Evolutionary conservation across 768 basidiomycete genomes (phyloP).

Genomic region (Melanogaster broomeanus): DNA sequence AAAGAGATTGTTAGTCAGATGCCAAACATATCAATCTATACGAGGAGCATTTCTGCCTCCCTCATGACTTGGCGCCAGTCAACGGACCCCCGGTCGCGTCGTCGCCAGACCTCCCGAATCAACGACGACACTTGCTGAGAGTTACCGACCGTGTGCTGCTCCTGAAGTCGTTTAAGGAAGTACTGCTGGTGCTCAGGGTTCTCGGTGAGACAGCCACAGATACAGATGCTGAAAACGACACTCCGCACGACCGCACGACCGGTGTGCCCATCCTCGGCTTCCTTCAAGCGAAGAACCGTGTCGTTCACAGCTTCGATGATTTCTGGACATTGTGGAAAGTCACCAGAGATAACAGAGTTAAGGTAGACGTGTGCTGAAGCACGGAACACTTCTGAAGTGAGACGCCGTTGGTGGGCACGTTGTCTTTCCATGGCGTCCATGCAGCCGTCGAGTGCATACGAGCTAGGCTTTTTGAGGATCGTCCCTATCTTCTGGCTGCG

Average conservation of each 20-base stretch:
- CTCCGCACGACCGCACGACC: conserved; percentile 65
- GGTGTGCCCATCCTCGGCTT: conserved; percentile 37
- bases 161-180: conserved; percentile 48
- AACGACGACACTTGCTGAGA: conserved; percentile 53
- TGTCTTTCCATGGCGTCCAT: conserved; percentile 3
- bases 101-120: conserved; percentile 62
- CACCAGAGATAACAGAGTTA: conserved; percentile 74
- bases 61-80: conserved; percentile 64
- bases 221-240: conserved; percentile 77
- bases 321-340: conserved; percentile 65
- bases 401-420: conserved; percentile 38
- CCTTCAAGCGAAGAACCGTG: conserved; percentile 48
- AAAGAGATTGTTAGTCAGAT: too few species aligned
- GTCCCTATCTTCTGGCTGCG: conserved; percentile 54
- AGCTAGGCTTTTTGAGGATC: conserved; percentile 25
- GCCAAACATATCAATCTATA: conserved; percentile 36
- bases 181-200: conserved; percentile 41
- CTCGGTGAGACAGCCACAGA: conserved; percentile 71
- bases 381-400: conserved; percentile 68
- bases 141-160: conserved; percentile 64
- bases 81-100: conserved; percentile 42
- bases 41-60: conserved; percentile 55
- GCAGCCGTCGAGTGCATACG: neutral
- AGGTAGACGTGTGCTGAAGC: conserved; percentile 75
- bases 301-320: conserved; percentile 56